Conservation (phyloP, 2,329 filamentous ascomycete genomes). For the Aspergillus pseudonomiae region DNA sequence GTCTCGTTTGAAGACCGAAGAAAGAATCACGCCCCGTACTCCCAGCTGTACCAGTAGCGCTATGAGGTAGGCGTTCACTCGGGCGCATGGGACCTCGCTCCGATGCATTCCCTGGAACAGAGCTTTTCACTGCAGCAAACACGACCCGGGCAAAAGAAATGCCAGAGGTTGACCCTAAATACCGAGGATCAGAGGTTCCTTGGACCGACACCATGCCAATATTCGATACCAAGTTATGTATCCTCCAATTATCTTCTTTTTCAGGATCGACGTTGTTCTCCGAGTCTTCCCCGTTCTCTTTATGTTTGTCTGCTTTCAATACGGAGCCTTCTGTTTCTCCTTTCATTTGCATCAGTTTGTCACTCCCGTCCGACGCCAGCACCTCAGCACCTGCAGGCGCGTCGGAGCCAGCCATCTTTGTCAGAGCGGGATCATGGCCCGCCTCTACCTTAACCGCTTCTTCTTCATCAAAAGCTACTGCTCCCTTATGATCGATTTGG, state of each 20-base stretch:
- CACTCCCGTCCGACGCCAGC: constrained; percentile 19
- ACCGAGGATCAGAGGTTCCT: constrained; percentile 75
- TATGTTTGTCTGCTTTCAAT: constrained; percentile 23
- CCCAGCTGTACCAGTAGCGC: constrained; percentile 57
- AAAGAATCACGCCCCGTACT: constrained; percentile 94
- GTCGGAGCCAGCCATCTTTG: constrained; percentile 22
- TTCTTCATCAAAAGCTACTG: constrained; percentile 66
- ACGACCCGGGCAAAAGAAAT: constrained; percentile 95
- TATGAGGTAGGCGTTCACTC: constrained; percentile 57
- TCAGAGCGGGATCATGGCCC: constrained; percentile 28
- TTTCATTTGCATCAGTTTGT: constrained; percentile 20
- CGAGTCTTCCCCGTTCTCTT: constrained; percentile 23
- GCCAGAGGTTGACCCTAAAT: constrained; percentile 81
- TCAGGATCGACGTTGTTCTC: constrained; percentile 47
- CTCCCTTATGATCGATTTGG: constrained; percentile 71
- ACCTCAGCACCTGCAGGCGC: constrained; percentile 18
- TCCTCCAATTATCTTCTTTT: constrained; percentile 61
- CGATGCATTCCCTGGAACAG: constrained; percentile 59
- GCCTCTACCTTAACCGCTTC: constrained; percentile 35
- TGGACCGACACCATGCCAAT: constrained; percentile 77
- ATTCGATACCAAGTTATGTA: constrained; percentile 69
- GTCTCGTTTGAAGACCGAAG: constrained; percentile 92
- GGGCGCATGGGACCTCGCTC: constrained; percentile 66
- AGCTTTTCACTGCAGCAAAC: constrained; percentile 87
- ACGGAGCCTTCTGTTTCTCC: constrained; percentile 26